These are phyloP conservation scores for Hypoxylon sp. DNA, from an alignment of 2,329 filamentous ascomycete genomes.

Conservation along the genomic window DNA sequence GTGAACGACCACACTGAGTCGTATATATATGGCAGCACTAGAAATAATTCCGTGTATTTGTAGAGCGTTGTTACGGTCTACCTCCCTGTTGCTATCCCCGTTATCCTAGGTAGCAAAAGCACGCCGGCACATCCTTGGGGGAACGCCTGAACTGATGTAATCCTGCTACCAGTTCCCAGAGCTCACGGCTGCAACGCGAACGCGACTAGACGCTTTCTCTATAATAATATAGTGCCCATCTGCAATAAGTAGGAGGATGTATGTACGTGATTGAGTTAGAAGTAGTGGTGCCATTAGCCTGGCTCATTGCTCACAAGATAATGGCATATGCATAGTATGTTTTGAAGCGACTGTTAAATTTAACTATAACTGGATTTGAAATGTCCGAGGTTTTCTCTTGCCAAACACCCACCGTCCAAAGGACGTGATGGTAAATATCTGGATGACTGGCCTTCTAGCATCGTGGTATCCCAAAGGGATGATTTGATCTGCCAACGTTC, in stretches of 20 bases:
- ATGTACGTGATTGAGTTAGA: neutral
- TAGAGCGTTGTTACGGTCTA: neutral
- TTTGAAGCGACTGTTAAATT: conserved; percentile 3
- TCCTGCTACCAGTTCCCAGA: neutral
- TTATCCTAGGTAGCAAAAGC: too few species aligned
- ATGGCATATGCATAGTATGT: neutral
- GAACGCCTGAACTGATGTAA: neutral
- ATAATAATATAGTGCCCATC: neutral
- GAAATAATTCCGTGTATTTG: neutral
- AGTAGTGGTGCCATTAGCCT: neutral
- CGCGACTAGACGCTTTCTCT: neutral
- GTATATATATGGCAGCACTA: neutral
- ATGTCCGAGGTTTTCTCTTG: conserved; percentile 60
- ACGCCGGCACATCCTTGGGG: neutral
- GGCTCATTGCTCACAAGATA: neutral
- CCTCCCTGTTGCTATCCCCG: neutral
- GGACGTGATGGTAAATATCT: conserved; percentile 48
- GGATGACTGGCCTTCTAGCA: conserved; percentile 56
- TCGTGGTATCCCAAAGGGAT: conserved; percentile 52
- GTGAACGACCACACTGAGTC: neutral
- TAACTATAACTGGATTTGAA: conserved; percentile 3
- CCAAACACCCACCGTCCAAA: conserved; percentile 54
- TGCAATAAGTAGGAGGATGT: neutral
- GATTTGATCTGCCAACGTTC: conserved; percentile 81
- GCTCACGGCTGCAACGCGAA: neutral